These are phyloP conservation scores for Funneliformis mosseae DNA, from an alignment of 192 early-diverging fungal species.

Conservation along the genomic window DNA sequence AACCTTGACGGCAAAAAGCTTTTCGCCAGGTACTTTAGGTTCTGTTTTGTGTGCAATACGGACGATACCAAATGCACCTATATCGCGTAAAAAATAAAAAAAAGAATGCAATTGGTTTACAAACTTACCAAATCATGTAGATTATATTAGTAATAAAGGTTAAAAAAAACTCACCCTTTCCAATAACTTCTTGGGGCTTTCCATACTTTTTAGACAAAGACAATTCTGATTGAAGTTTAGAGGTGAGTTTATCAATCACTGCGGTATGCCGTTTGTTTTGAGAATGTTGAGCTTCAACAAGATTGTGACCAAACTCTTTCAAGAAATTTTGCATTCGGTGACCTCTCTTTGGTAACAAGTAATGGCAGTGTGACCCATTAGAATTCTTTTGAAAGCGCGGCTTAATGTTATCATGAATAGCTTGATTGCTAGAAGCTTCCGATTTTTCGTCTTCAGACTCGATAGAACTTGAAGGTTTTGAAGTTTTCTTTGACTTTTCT, in stretches of 20 bases:
- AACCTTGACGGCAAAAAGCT: constrained; percentile 52
- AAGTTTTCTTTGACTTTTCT: too few species aligned
- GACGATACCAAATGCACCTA: constrained; percentile 49
- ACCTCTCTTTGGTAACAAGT: background rate
- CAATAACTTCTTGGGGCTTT: constrained; percentile 46
- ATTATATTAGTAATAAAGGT: background rate
- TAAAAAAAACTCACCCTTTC: constrained; percentile 29
- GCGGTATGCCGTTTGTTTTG: background rate
- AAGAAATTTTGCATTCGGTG: constrained; percentile 15
- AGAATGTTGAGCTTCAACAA: background rate
- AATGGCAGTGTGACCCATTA: background rate
- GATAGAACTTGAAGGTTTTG: background rate
- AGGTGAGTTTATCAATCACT: background rate
- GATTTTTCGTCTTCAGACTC: background rate
- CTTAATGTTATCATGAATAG: background rate
- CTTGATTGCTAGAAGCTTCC: background rate
- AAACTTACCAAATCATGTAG: too few species aligned
- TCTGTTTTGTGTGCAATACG: constrained; percentile 45
- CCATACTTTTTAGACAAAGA: constrained; percentile 45
- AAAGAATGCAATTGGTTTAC: too few species aligned
- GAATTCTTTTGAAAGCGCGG: background rate
- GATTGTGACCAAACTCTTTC: constrained; percentile 6
- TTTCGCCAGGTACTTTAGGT: constrained; percentile 37
- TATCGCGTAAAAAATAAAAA: too few species aligned
- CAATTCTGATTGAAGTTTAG: background rate